These are phyloP conservation scores for Goniomonas avonlea DNA, from an alignment of 78 protist species.

Conservation along the genomic window DNA sequence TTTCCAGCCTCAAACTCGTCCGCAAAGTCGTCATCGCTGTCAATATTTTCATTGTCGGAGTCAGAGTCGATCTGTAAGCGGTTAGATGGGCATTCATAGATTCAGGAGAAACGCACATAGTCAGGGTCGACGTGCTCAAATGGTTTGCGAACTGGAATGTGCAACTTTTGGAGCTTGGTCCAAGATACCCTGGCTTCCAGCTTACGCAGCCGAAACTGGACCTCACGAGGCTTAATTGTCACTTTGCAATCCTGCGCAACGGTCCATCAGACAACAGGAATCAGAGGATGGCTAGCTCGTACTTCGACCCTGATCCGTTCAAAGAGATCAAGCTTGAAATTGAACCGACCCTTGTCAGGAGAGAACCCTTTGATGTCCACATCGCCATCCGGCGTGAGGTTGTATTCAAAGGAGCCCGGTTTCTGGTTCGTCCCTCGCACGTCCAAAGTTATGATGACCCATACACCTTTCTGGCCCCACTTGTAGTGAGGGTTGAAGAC, in stretches of 20 bases:
- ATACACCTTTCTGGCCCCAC: background rate
- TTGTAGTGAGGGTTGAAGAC: background rate
- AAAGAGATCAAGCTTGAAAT: background rate
- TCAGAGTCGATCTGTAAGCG: background rate
- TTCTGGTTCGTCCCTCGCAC: no score
- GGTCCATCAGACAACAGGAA: no score
- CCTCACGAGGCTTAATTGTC: background rate
- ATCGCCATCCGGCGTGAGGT: background rate
- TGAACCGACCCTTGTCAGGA: background rate
- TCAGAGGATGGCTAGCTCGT: no score
- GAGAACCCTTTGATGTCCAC: background rate
- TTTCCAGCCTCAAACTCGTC: background rate
- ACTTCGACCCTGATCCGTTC: no score
- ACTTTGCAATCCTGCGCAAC: background rate
- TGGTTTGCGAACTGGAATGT: no score
- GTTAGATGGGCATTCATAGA: no score
- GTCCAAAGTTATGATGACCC: conserved; percentile 1
- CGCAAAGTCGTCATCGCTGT: background rate
- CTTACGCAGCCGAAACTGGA: background rate
- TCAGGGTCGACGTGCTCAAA: no score
- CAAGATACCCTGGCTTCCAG: background rate
- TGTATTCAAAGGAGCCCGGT: background rate
- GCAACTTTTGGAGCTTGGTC: background rate
- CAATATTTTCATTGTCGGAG: background rate
- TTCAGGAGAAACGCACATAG: no score